Percentiles rank a stretch among this genome's conserved stretches.
Conservation (phyloP, 768 basidiomycete genomes). For the Tylopilus subfusipes region DNA sequence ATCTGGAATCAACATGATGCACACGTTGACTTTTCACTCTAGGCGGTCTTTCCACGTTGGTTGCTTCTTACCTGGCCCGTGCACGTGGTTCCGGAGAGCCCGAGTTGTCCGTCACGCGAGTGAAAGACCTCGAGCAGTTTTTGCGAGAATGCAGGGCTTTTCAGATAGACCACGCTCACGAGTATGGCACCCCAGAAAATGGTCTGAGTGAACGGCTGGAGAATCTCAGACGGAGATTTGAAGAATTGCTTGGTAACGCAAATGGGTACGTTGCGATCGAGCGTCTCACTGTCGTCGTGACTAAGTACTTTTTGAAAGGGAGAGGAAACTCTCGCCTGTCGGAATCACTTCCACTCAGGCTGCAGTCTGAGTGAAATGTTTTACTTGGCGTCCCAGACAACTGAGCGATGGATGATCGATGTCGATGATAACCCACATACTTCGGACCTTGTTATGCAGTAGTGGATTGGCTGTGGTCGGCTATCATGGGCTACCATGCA, state of each 20-base stretch:
- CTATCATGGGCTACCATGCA: background rate
- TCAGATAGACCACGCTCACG: conserved; percentile 53
- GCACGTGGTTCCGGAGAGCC: conserved; percentile 69
- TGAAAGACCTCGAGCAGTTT: conserved; percentile 63
- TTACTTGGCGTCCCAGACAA: background rate
- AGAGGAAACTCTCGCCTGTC: conserved; percentile 18
- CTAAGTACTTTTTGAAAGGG: conserved; percentile 11
- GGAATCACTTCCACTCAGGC: conserved; percentile 3
- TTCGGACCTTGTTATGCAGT: background rate
- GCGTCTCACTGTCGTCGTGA: background rate
- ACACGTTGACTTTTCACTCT: background rate
- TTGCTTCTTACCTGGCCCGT: conserved; percentile 70
- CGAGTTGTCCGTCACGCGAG: conserved; percentile 52
- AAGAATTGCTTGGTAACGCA: conserved; percentile 28
- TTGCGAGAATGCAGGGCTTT: conserved; percentile 60
- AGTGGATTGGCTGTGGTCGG: too few relatives aligned
- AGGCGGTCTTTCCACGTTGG: conserved; percentile 66
- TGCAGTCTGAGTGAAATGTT: background rate
- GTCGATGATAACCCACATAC: background rate
- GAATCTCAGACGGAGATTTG: conserved; percentile 22
- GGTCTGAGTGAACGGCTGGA: conserved; percentile 8
- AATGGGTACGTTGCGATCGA: conserved; percentile 17
- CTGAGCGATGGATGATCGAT: too few relatives aligned
- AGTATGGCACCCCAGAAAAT: conserved; percentile 11
- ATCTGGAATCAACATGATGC: background rate